Evolutionary conservation across 1,139 yeast species (phyloP).

Genomic region (Kazachstania sp.): DNA sequence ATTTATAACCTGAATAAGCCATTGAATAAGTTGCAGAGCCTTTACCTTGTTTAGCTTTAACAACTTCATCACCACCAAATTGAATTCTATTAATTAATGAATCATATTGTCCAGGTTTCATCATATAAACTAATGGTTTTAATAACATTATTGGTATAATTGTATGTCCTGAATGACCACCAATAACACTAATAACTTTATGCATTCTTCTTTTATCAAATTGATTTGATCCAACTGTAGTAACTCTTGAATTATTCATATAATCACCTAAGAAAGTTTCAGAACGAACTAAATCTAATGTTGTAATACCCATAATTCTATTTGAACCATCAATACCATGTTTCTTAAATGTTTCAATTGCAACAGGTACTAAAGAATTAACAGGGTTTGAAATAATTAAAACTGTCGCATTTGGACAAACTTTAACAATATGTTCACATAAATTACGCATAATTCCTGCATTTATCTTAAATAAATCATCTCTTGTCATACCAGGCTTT

Average conservation of each 20-base stretch:
- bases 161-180: constrained; percentile 98
- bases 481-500: constrained; percentile 99
- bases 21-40: constrained; percentile 98
- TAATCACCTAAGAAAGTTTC: constrained; percentile 71
- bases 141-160: constrained; percentile 89
- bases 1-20: constrained; percentile 97
- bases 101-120: constrained; percentile 51
- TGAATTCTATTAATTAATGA: constrained; percentile 86
- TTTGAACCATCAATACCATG: constrained; percentile 84
- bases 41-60: constrained; percentile 96
- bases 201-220: constrained; percentile 32
- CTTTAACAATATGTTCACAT: constrained; percentile 78
- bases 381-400: constrained; percentile 94
- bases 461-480: constrained; percentile 93
- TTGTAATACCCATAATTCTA: constrained; percentile 93
- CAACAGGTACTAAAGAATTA: constrained; percentile 97
- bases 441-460: constrained; percentile 91
- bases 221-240: constrained; percentile 42
- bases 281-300: constrained; percentile 89
- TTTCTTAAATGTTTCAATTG: constrained; percentile 83
- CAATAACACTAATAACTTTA: constrained; percentile 61
- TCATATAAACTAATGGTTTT: constrained; percentile 42
- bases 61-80: constrained; percentile 99
- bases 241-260: constrained; percentile 49
- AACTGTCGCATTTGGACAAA: constrained; percentile 80